Base-by-base conservation (phyloP, 2,329 filamentous ascomycete species). In the Colletotrichum endophyticum region DNA sequence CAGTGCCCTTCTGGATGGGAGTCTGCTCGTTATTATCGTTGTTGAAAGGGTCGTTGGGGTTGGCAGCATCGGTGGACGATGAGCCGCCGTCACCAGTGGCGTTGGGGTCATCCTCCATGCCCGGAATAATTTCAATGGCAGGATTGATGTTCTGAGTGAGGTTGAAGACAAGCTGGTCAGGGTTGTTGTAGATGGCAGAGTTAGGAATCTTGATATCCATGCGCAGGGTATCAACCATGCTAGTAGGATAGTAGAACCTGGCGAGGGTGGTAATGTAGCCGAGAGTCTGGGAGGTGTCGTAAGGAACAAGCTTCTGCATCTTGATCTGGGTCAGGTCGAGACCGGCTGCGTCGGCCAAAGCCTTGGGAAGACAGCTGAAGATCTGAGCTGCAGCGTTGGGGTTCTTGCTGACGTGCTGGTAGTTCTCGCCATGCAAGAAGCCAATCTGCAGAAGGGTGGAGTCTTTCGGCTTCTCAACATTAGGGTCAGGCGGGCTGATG, bases 101-200 rank as follows among this genome's bases (percentile, higher is more conserved):
- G 30, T 85, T 86, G 4, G 85, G 81, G 57, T 80, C 83, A 61
- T 85, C 85, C 62, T 87, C 86, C 32, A 88, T 82, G 62, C 88
- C 89, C 2, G 88, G 79, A 57, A 85, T 85, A 61, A 96, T 91
- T 75, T 94, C 92, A 82, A 98, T 96, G 5, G 94, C 92, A 4
- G 94, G 92, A 85, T 99, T 96, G 85, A 99, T 95, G 86, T 97
- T 92, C 73, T 87, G 87, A 79, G 98, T 95, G 79, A 99, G 86
- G 63, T 94, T 93, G 79, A 89, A 89, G 56, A 95, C 90, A n/a
- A 95, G 91, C 5, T 86, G 79, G 77, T 93, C 87, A 0, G 89
- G 85, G 83, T 95, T 93, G 82, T 93, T 89, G 89, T 98, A 98
- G 28, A 98, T 87, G 27, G 86, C 83, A n/a, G 95, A 94, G 77